Evolutionary conservation across 2,329 filamentous ascomycete genomes (phyloP).

Genomic region (Alternaria novae-zelandiae): DNA sequence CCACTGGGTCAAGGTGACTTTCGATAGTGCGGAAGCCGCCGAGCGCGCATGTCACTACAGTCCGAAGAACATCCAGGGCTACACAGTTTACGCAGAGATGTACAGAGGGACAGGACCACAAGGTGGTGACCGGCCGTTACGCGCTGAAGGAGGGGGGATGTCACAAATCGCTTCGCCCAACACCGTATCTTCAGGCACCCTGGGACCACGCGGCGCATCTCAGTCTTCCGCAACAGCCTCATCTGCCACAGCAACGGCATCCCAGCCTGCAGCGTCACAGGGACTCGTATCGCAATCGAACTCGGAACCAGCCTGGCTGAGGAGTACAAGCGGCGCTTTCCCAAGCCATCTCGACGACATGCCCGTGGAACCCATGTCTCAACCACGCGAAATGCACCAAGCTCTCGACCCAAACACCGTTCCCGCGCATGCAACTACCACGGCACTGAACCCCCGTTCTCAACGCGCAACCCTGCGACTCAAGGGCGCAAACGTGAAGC

Average conservation of each 20-base stretch:
- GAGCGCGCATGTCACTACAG: constrained; percentile 56
- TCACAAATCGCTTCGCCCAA: constrained; percentile 45
- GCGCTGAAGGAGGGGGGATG: constrained; percentile 40
- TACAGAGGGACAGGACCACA: constrained; percentile 54
- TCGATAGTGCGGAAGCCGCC: constrained; percentile 56
- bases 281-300: constrained; percentile 23
- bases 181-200: constrained; percentile 42
- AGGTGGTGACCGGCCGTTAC: constrained; percentile 52
- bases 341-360: constrained; percentile 29
- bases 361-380: constrained; percentile 4
- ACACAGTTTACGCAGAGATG: constrained; percentile 56
- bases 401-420: constrained; percentile 30
- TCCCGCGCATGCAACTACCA: constrained; percentile 23
- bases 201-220: constrained; percentile 27
- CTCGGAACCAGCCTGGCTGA: constrained; percentile 28
- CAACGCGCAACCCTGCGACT: constrained; percentile 35
- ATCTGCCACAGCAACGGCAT: constrained; percentile 49
- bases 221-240: constrained; percentile 49
- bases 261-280: constrained; percentile 22
- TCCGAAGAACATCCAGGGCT: constrained; percentile 56
- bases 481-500: constrained; percentile 45
- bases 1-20: constrained; percentile 79
- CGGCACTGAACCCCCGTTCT: constrained; percentile 28
- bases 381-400: constrained; percentile 37
- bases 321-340: constrained; percentile 30